Evolutionary conservation across 83 land plant species (phyloP).

Genomic region (Picea engelmannii): DNA sequence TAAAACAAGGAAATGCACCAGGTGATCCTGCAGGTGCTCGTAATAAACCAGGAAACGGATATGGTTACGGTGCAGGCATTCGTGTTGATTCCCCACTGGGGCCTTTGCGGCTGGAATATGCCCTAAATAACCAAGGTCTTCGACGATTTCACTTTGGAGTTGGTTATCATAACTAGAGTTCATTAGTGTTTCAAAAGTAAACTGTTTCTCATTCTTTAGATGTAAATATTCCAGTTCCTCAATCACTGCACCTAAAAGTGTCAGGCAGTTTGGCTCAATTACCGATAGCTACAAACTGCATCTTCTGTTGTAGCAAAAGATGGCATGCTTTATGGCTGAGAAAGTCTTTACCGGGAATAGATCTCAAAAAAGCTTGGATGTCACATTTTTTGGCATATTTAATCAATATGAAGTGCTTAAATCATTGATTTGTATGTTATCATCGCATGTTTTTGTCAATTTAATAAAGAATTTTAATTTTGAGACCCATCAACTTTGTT

Average conservation of each 20-base stretch:
- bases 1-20: constrained; percentile 22
- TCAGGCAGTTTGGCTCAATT: neutral
- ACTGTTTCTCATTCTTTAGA: neutral
- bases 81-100: constrained; percentile 95
- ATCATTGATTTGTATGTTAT: neutral
- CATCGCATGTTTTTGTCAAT: neutral
- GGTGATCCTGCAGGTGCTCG: constrained; percentile 99
- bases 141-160: constrained; percentile 95
- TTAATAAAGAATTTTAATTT: neutral
- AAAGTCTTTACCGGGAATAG: neutral
- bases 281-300: neutral
- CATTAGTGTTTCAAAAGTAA: neutral
- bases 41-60: constrained; percentile 90
- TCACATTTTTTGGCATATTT: neutral
- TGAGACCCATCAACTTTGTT: neutral
- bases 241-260: neutral
- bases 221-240: neutral
- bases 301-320: neutral
- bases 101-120: constrained; percentile 92
- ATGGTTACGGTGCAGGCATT: constrained; percentile 93
- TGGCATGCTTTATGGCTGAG: neutral
- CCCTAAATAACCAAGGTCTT: constrained; percentile 66
- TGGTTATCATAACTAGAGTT: constrained; percentile 76
- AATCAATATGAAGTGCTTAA: neutral
- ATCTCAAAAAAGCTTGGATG: neutral